Evolutionary conservation across 2,329 filamentous ascomycete species (phyloP).

Genomic region (Trichoderma simmonsii): DNA sequence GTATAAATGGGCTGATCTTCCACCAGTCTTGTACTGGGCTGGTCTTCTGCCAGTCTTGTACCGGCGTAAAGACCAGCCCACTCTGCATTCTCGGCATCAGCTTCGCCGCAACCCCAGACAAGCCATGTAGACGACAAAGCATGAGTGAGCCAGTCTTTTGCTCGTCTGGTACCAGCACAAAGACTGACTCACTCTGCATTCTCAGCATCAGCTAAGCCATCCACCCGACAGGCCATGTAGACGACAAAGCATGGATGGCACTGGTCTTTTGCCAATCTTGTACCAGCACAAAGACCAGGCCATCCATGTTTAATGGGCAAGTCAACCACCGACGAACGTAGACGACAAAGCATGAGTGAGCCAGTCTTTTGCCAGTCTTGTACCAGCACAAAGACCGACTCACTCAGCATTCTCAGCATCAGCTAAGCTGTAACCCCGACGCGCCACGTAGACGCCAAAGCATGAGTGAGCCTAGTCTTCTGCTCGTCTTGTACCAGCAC

Average conservation of each 20-base stretch:
- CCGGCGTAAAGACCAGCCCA: neutral
- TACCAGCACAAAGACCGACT: neutral
- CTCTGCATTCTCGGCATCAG: neutral
- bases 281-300: neutral
- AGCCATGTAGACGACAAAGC: too few species aligned
- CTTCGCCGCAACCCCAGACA: neutral
- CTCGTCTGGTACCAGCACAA: neutral
- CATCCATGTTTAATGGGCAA: neutral
- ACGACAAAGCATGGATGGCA: neutral
- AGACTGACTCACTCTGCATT: neutral
- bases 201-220: neutral
- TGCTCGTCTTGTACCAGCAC: neutral
- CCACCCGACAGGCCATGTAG: neutral
- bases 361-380: neutral
- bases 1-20: neutral
- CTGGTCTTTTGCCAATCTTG: neutral
- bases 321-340: neutral
- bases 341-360: neutral
- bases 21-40: neutral
- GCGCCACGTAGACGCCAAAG: neutral
- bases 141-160: neutral
- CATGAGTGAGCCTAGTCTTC: neutral
- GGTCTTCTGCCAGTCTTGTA: neutral
- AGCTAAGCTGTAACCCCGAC: neutral
- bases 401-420: too few species aligned